A percentile compares a stretch with the other conserved stretches of the same genome.
phyloP scores from a whole-genome alignment of 192 early-diverging fungal genomes.

The Coemansia sp. region DNA sequence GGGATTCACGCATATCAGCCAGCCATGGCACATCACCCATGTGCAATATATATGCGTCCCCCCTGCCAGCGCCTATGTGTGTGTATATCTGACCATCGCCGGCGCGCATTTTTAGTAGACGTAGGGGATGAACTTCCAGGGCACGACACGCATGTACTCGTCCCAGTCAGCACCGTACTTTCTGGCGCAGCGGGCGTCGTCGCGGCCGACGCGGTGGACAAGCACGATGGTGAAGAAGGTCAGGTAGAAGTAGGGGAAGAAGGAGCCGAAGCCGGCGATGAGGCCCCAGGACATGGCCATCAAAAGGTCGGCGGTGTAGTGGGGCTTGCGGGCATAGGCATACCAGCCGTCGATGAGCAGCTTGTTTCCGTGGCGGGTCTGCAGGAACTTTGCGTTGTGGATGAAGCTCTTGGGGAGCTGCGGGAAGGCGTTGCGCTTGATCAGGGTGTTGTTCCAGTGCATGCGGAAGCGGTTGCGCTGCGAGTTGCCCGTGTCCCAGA shows the following conservation, averaged over 20 bases:
- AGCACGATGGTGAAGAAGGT: constrained; percentile 90
- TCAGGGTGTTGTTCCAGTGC: constrained; percentile 51
- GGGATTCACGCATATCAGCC: too few relatives aligned
- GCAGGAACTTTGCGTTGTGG: constrained; percentile 79
- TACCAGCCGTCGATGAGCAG: constrained; percentile 90
- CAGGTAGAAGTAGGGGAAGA: constrained; percentile 92
- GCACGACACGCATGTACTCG: constrained; percentile 75
- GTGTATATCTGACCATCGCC: neutral
- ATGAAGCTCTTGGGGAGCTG: constrained; percentile 60
- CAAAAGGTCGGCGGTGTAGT: constrained; percentile 92
- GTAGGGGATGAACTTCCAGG: constrained; percentile 82
- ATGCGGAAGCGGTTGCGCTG: constrained; percentile 88
- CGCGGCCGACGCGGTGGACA: constrained; percentile 82
- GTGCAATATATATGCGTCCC: too few relatives aligned
- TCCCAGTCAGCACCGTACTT: constrained; percentile 98
- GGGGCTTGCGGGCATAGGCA: constrained; percentile 87
- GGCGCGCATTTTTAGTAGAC: constrained; percentile 48
- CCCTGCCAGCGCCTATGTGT: too few relatives aligned
- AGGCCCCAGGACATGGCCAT: constrained; percentile 91
- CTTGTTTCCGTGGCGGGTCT: constrained; percentile 76
- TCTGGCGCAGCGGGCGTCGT: constrained; percentile 79
- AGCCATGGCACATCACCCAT: too few relatives aligned
- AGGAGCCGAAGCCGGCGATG: constrained; percentile 73
- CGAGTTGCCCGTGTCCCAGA: constrained; percentile 87
- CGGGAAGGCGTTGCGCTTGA: constrained; percentile 53